Base-by-base conservation (phyloP, 2,329 filamentous ascomycete species). In the Bipolaris oryzae region DNA sequence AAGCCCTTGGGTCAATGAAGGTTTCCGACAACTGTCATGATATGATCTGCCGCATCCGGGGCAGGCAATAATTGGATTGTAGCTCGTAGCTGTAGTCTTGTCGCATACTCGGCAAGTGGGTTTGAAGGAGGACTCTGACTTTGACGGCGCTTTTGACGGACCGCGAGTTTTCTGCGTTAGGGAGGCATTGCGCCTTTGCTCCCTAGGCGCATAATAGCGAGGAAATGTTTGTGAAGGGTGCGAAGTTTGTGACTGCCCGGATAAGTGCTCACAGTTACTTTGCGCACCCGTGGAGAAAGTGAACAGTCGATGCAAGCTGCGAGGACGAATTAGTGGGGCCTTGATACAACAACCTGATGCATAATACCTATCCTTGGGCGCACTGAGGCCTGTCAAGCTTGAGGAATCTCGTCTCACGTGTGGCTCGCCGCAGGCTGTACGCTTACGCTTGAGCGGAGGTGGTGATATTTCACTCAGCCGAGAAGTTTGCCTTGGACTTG, bases 1-100 rank as follows among this genome's bases (percentile, higher is more conserved):
- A 16, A 41, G 25, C 3, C 58, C 61, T 34, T 50, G 47, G 15
- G 28, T 21, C 6, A 62, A 57, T 9, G 55, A 18, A 37, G 72
- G 72, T 33, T 59, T 69, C 48, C 73, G 70, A 51, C 76, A 78
- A 16, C 68, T 66, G 35, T 70, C 65, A 57, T 79, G 77, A 50
- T 75, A 79, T 5, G 58, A 58, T 21, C 69, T 67, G 4, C 53
- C 52, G 58, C 77, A 79, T 4, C 61, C 60, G n/a, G 65, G 56
- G 55, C 77, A 78, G 2, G 48, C 42, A 11, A 75, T 60, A 3
- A 78, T 58, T 5, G 65, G 64, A 43, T 75, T 70, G 18, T 61
- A 66, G 20, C 61, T 65, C 6, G 52, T 62, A 16, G 66, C 60
- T 10, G 54, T 55, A 7, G 49, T 58, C 34, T 63, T 68, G 11